Conservation (phyloP, 169 alveolate species). For the Eimeria brunetti region DNA sequence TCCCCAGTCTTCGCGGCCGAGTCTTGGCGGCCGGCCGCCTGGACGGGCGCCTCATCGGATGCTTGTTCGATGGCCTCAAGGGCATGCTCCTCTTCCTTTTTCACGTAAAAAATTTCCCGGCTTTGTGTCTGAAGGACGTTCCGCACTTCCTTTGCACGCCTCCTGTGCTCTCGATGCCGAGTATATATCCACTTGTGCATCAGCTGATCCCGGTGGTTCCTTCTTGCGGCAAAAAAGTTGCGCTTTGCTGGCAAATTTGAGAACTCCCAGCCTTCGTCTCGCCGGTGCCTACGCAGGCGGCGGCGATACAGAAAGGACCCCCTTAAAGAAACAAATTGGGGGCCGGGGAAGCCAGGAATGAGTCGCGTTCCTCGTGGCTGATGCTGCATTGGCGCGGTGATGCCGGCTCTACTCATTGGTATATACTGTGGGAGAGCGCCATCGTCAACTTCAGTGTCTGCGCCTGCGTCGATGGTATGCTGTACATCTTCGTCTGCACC, state of each 20-base stretch:
- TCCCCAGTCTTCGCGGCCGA: not conserved
- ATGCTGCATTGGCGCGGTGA: conserved; percentile 32
- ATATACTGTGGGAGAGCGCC: not conserved
- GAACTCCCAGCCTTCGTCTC: conserved; percentile 69
- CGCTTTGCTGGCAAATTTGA: conserved; percentile 43
- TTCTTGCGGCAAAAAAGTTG: conserved; percentile 57
- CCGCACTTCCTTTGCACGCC: not conserved
- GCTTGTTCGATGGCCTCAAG: not conserved
- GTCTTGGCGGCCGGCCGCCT: not conserved
- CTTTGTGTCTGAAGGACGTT: not conserved
- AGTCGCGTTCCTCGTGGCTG: conserved; percentile 46
- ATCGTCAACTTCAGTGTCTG: not conserved
- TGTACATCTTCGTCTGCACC: conserved; percentile 17
- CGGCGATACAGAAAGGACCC: conserved; percentile 19
- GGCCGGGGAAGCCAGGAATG: conserved; percentile 20
- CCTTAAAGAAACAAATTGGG: conserved; percentile 39
- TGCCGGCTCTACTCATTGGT: not conserved
- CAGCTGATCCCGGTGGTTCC: conserved; percentile 76
- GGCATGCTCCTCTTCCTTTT: not conserved
- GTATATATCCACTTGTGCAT: conserved; percentile 66
- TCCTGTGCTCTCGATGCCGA: conserved; percentile 9
- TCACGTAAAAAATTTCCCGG: not conserved
- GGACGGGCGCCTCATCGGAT: not conserved
- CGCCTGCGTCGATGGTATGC: not conserved
- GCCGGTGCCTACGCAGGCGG: conserved; percentile 32